phyloP scores from a whole-genome alignment of 2,329 filamentous ascomycete genomes.

The Mycosphaerella sp. region DNA sequence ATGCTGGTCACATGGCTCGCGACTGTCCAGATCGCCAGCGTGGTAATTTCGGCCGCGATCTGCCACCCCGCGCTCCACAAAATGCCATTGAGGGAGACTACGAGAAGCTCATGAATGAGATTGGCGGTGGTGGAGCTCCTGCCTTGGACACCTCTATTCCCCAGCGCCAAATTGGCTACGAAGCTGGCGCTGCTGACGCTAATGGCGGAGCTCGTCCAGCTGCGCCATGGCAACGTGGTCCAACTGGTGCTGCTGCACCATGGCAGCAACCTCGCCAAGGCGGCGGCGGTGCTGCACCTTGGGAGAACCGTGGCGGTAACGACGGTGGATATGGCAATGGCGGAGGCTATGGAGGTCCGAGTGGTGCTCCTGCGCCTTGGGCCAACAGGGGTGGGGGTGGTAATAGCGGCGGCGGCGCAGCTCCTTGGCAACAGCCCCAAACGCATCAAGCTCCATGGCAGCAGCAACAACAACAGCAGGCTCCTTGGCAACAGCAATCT shows the following conservation, averaged over 20 bases:
- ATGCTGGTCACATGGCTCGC: constrained; percentile 95
- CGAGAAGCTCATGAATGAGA: constrained; percentile 98
- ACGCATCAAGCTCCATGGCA: constrained; percentile 20
- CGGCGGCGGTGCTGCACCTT: constrained; percentile 34
- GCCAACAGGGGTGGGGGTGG: constrained; percentile 13
- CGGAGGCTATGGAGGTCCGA: constrained; percentile 21
- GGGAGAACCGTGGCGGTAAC: constrained; percentile 29
- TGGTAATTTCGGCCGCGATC: constrained; percentile 87
- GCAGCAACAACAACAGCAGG: constrained; percentile 16
- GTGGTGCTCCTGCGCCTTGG: constrained; percentile 23
- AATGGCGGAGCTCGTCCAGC: constrained; percentile 52
- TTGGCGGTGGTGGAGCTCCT: constrained; percentile 55
- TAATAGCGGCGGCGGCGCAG: constrained; percentile 22
- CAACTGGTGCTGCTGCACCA: constrained; percentile 33
- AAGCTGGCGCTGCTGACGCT: constrained; percentile 57
- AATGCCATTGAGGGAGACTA: constrained; percentile 83
- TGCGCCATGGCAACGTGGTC: constrained; percentile 28
- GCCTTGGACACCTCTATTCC: constrained; percentile 48
- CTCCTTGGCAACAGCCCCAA: constrained; percentile 29
- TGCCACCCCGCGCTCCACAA: constrained; percentile 48
- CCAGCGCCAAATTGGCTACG: constrained; percentile 79
- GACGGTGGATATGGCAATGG: constrained; percentile 23
- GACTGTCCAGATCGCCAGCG: constrained; percentile 94
- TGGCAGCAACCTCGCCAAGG: constrained; percentile 30
- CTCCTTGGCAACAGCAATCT: constrained; percentile 13